phyloP scores from a whole-genome alignment of 305 asterid genomes.

The Solanum chacoense region DNA sequence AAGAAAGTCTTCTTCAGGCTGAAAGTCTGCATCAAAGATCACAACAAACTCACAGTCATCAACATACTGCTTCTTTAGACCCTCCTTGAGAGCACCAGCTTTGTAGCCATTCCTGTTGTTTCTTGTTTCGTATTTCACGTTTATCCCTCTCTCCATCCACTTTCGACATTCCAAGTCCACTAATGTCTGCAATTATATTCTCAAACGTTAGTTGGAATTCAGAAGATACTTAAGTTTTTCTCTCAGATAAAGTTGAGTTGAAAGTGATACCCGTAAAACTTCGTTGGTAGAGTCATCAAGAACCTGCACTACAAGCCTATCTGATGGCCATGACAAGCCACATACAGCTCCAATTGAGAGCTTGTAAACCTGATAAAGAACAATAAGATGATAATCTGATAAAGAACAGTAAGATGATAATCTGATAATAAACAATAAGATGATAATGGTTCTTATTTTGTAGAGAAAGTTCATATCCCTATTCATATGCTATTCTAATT shows the following conservation, averaged over 20 bases:
- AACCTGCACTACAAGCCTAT: slow-evolving; percentile 58
- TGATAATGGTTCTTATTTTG: slow-evolving; percentile 9
- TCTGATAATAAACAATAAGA: slow-evolving; percentile 20
- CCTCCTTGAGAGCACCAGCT: slow-evolving; percentile 79
- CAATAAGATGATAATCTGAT: slow-evolving; percentile 23
- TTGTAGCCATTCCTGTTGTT: slow-evolving; percentile 73
- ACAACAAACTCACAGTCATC: slow-evolving; percentile 64
- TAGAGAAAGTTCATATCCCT: neutral
- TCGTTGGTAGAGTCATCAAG: slow-evolving; percentile 80
- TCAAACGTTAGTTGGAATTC: slow-evolving; percentile 6
- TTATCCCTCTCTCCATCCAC: slow-evolving; percentile 53
- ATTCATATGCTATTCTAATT: neutral
- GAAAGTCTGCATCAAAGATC: slow-evolving; percentile 84
- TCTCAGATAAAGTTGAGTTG: neutral
- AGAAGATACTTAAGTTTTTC: neutral
- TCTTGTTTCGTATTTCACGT: slow-evolving; percentile 58
- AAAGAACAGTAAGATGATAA: slow-evolving; percentile 5
- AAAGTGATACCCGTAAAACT: slow-evolving; percentile 47
- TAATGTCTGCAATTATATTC: slow-evolving; percentile 29
- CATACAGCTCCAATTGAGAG: slow-evolving; percentile 75
- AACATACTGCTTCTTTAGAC: slow-evolving; percentile 51
- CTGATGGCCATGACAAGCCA: slow-evolving; percentile 70
- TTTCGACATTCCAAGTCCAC: slow-evolving; percentile 59
- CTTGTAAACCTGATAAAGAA: slow-evolving; percentile 55
- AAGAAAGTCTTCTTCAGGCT: slow-evolving; percentile 64